Base-by-base conservation (phyloP, 208 protist species). In the Trypanosomatidae sp. region DNA sequence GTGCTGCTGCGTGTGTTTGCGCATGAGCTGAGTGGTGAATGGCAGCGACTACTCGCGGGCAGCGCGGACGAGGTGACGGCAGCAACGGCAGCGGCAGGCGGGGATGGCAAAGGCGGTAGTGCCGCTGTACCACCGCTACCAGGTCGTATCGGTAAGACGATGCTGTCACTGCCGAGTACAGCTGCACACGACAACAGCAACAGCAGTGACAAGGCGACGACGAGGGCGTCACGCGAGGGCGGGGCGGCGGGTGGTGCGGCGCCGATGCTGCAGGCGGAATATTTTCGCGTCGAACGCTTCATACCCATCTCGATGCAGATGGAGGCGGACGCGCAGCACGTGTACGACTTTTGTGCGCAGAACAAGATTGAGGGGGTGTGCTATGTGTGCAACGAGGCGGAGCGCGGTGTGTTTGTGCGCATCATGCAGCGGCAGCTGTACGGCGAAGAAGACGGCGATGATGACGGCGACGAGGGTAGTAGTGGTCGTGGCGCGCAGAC, bases 251-350 rank as follows among this genome's bases (percentile, higher is more conserved):
- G 18, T n/a, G 32, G 16, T 6, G 21, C 16, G 25, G 32, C 48
- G 43, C 48, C 47, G 32, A 41, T 37, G 1, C 19, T 74, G 5
- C 65, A 69, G 33, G 24, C 79, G 10, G 77, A 92, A 43, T 82
- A 71, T 56, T 92, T 92, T 33, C 67, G 75, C 0, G 83, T 92
- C 2, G 83, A 92, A 53, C 62, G 72, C 3, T 92, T 92, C 42
- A 88, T 92, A 38, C 83, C 83, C 2, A 46, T 92, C 11, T 53
- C 78, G 15, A 88, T 92, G 83, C 83, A 92, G 52, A 88, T 92
- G 15, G 75, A 88, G 39, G 83, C 83, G 0, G 83, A 92, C 47
- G 83, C 78, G 20, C 71, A 78, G 25, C 83, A 92, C 43, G 46
- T 92, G 20, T 88, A 71, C 56, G 72, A 86, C 42, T 78, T 84